A percentile compares a stretch with the other conserved stretches of the same genome.
Conservation (phyloP, 2,329 filamentous ascomycete genomes). For the Acarospora socialis region DNA sequence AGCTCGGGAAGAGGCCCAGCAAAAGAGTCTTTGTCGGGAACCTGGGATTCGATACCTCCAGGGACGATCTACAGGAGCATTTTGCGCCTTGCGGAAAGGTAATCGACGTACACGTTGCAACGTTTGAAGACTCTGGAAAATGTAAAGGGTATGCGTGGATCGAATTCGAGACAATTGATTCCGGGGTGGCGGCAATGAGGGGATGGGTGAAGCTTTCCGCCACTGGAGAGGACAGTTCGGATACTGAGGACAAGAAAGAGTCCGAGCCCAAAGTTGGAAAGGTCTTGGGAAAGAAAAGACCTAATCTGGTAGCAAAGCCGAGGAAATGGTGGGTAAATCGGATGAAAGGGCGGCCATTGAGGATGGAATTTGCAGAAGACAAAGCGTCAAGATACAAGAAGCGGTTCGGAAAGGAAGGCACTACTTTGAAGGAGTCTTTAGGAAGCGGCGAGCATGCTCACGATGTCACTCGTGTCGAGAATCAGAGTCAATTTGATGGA, state of each 20-base stretch:
- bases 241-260: conserved; percentile 41
- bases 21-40: conserved; percentile 85
- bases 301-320: conserved; percentile 18
- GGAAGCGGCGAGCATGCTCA: too few species aligned
- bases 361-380: conserved; percentile 90
- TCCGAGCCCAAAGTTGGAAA: conserved; percentile 22
- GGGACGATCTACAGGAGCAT: conserved; percentile 66
- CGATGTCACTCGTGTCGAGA: too few species aligned
- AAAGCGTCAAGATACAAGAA: conserved; percentile 83
- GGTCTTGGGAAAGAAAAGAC: conserved; percentile 32
- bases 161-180: conserved; percentile 66
- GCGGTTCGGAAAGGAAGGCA: conserved; percentile 65
- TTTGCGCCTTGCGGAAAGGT: conserved; percentile 77
- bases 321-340: conserved; percentile 61
- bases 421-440: too few species aligned
- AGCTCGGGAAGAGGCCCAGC: conserved; percentile 48
- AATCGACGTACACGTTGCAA: conserved; percentile 73
- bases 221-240: conserved; percentile 29
- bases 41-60: conserved; percentile 64
- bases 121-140: conserved; percentile 92
- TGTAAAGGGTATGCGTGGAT: conserved; percentile 98
- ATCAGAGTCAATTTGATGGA: too few species aligned
- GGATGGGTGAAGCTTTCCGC: conserved; percentile 58
- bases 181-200: conserved; percentile 61
- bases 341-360: conserved; percentile 63